Percentiles rank a stretch among this genome's conserved stretches.
These are phyloP conservation scores for Boechera retrofracta DNA, from an alignment of 345 rosid genomes.

Conservation along the genomic window DNA sequence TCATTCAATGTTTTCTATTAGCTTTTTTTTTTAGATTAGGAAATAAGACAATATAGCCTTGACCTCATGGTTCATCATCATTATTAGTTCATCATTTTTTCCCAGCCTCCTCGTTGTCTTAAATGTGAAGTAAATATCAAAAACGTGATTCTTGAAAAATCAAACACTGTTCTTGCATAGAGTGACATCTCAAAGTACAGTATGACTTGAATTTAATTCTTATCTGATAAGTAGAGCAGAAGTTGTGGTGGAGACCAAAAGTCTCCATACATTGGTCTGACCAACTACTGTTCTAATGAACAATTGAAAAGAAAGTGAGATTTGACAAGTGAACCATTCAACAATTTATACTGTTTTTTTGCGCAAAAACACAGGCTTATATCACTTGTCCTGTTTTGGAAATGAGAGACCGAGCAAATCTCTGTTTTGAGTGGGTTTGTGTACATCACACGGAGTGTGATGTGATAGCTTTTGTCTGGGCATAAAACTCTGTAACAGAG, in stretches of 20 bases:
- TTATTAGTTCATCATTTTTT: conserved; percentile 16
- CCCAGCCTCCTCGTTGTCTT: conserved; percentile 9
- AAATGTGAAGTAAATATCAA: background rate
- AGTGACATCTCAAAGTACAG: conserved; percentile 41
- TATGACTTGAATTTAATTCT: conserved; percentile 37
- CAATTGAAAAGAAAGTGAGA: conserved; percentile 44
- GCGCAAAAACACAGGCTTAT: conserved; percentile 16
- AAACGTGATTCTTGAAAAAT: conserved; percentile 23
- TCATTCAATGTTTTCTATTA: conserved; percentile 7
- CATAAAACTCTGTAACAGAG: background rate
- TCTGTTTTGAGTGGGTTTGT: conserved; percentile 41
- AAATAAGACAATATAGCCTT: conserved; percentile 21
- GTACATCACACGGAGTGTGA: conserved; percentile 3
- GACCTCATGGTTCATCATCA: conserved; percentile 4
- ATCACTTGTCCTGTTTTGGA: conserved; percentile 31
- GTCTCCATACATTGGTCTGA: conserved; percentile 26
- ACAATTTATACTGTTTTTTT: conserved; percentile 26
- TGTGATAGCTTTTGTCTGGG: conserved; percentile 41
- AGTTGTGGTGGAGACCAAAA: conserved; percentile 41
- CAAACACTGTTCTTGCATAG: conserved; percentile 24
- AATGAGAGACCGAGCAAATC: conserved; percentile 35
- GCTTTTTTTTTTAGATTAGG: conserved; percentile 12
- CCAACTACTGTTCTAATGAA: conserved; percentile 27
- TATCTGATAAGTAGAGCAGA: conserved; percentile 23
- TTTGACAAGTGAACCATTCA: conserved; percentile 44